These are phyloP conservation scores for Austroboletus eburneus DNA, from an alignment of 768 basidiomycete species.

Conservation along the genomic window DNA sequence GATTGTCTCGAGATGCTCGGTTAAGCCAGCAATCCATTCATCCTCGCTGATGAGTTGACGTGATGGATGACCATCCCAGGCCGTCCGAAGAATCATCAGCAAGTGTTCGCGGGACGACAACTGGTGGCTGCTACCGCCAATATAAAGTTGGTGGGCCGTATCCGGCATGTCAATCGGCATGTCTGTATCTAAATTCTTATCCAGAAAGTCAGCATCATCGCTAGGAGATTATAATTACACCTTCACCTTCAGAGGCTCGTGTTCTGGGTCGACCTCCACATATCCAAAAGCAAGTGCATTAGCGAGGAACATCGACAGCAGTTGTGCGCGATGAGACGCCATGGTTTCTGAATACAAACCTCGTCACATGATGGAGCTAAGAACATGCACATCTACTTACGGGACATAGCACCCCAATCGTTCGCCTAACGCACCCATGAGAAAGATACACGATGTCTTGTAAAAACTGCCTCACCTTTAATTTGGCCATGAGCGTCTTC, in stretches of 20 bases:
- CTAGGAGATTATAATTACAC: no score
- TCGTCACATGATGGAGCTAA: neutral
- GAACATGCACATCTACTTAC: constrained; percentile 31
- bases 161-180: constrained; percentile 35
- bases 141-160: constrained; percentile 34
- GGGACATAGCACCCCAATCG: constrained; percentile 62
- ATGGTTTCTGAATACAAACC: constrained; percentile 37
- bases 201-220: neutral
- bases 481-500: constrained; percentile 62
- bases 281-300: constrained; percentile 47
- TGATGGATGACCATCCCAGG: constrained; percentile 14
- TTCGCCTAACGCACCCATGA: constrained; percentile 40
- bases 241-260: constrained; percentile 48
- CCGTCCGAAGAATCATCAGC: constrained; percentile 10
- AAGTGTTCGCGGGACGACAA: constrained; percentile 4
- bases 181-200: constrained; percentile 53
- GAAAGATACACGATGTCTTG: neutral
- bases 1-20: constrained; percentile 35
- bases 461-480: constrained; percentile 39
- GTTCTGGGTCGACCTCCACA: constrained; percentile 41
- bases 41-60: constrained; percentile 22
- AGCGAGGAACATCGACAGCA: constrained; percentile 39
- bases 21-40: constrained; percentile 39
- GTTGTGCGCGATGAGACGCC: constrained; percentile 43
- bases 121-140: constrained; percentile 16